Base-by-base conservation (phyloP, 208 protist genomes). In the Wallacemonas sp. region DNA sequence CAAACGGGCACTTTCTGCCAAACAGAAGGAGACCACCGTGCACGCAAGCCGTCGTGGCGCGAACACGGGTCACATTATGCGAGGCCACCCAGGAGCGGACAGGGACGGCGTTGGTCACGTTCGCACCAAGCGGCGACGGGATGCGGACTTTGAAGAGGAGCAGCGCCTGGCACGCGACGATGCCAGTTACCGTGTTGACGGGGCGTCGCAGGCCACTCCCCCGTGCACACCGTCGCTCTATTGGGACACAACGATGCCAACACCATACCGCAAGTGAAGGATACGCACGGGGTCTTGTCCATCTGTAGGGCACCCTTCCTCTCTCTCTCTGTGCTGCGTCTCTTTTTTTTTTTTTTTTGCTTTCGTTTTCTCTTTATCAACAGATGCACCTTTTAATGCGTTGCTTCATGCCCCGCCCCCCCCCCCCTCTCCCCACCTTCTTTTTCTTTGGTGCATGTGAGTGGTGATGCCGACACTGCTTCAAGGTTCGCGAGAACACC, bases 181-280 rank as follows among this genome's bases (percentile, higher is more conserved):
- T 28, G 63, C 36, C 9, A 26, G 2, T 24, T 31, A 42, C 17
- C 36, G 45, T 21, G 47, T 42, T 12, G 63, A 54, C 2, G 19
- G 17, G 8, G 46, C 63, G 17, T 38, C 27, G n/a, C 24, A 9
- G 30, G 6, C 8, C 28, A 58, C 51, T 1, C 36, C 54, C 9
- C 53, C 27, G 14, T 75, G 65, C 46, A 94, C 88, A 9, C 88
- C 88, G 6, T 58, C 75, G 14, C 60, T 79, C 45, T 94, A 84
- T 64, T 94, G 88, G 88, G 84, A 90, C 45, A 90, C 88, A 33
- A 55, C 38, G 5, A 91, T 94, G 44, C 67, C 77, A 41, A 70
- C 38, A 33, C 46, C 27, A 1, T 38, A 19, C 33, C 39, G 31
- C 30, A 49, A 49, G 9, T 68, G 8, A 49, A 59, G 19, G 24